Base-by-base conservation (phyloP, 768 basidiomycete genomes). In the Suillus ampliporus region DNA sequence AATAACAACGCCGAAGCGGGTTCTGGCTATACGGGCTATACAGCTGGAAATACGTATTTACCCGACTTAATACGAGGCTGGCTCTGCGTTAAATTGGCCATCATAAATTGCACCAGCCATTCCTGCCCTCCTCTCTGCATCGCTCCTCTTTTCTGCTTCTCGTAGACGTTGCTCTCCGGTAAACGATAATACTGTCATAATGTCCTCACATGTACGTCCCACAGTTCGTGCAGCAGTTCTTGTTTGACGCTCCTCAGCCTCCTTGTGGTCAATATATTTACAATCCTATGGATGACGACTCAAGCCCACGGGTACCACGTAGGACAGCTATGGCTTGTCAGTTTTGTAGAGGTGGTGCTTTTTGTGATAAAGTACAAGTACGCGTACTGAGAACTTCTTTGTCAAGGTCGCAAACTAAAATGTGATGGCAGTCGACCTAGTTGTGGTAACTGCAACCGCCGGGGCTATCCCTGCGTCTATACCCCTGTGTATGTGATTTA, bases 251-350 rank as follows among this genome's bases (percentile, higher is more conserved):
- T 31, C n/a, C 58, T 21, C 44, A 61, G 57, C 6, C 51, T 43
- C n/a, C n/a, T n/a, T n/a, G n/a, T n/a, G n/a, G n/a, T n/a, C 65
- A 63, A 40, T 67, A 69, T 62, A 50, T 61, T 23, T 7, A 61
- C 48, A 62, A 70, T 8, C 0, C 59, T 44, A 61, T 37, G 50
- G 26, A 63, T 60, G 72, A 74, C n/a, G 74, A 74, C 17, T 28
- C 46, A 0, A 14, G 21, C 1, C 74, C 65, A 35, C 65, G 74
- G 65, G 69, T 72, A 13, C 80, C 82, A 7, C 76, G 80, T 63
- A 67, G 89, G 59, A 88, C 84, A 0, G 83, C 86, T 1, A 89
- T 91, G 87, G 90, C 90, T 8, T 91, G 90, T 69, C 82, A 83
- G 60, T 91, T n/a, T 69, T 91, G 90, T 72, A 79, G 90, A 73